Evolutionary conservation across 805 yeast species (phyloP), one percentile per base, ranked within the genome.

Genomic region (Zygoascus biomembranicola): DNA sequence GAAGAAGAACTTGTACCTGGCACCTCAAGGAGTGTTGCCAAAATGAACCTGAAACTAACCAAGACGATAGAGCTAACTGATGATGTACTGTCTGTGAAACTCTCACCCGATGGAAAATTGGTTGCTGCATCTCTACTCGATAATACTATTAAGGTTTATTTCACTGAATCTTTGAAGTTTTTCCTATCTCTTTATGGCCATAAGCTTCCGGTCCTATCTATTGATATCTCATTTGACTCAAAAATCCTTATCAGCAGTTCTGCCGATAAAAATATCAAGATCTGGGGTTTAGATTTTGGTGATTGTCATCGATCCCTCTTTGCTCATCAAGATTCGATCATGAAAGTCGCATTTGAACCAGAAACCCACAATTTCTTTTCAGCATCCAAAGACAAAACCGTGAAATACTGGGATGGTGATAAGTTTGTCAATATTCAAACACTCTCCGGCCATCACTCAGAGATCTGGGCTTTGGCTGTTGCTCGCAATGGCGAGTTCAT

Each of bases 221-320:
- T 94, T 60, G 99, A 94, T 66, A 90, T 94, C 45, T 87, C 98
- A 1, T 76, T 69, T 61, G 99, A 94, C 68, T 83, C 92, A 41
- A 92, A 94, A 69, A 68, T 94, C 61, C 78, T 94, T 57, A 82
- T 92, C 52, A 88, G 98, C 0, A 87, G 97, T 3, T 89, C 97
- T 0, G 99, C 99, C 0, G 99, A 94, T 71, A 94, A 94, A 69
- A 94, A 94, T 69, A 87, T 94, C 66, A 90, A 95, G 71, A 86
- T 94, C 54, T 94, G 99, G 99, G 99, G 99, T 50, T 73, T 94
- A 55, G 99, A 94, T 68, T 94, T 94, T 70, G 99, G 99, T 70
- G 99, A 94, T 70, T 94, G 99, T 75, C 99, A 94, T 69, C 86
- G 85, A 67, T 92, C 98, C 1, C 81, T 94, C 28, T 94, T 94